These are phyloP conservation scores for Xylaria sp. DNA, from an alignment of 2,329 filamentous ascomycete species.

Conservation along the genomic window DNA sequence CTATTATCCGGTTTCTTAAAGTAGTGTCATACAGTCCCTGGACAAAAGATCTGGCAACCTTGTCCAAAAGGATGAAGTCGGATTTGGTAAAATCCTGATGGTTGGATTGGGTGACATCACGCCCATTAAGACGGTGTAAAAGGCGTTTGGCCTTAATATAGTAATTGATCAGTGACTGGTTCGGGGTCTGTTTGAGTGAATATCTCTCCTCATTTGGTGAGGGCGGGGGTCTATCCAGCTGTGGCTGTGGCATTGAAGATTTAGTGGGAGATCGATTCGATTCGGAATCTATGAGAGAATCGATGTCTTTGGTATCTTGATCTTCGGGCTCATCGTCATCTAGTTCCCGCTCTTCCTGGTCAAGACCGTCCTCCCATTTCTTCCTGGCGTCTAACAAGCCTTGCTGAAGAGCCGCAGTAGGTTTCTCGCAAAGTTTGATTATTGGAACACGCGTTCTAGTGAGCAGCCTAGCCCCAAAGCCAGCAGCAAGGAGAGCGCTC, in stretches of 20 bases:
- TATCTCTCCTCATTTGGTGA: conserved; percentile 37
- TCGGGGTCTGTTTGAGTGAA: conserved; percentile 56
- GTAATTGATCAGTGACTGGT: conserved; percentile 59
- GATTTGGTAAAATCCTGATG: conserved; percentile 54
- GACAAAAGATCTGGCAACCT: conserved; percentile 65
- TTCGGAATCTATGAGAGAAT: conserved; percentile 16
- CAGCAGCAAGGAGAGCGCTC: conserved; percentile 75
- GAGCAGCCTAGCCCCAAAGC: conserved; percentile 80
- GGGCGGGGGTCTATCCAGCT: neutral
- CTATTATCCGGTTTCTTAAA: conserved; percentile 58
- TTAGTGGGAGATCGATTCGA: conserved; percentile 13
- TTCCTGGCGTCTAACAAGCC: conserved; percentile 72
- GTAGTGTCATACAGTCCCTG: conserved; percentile 61
- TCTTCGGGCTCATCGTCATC: conserved; percentile 51
- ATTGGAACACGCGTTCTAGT: conserved; percentile 86
- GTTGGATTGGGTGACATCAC: conserved; percentile 63
- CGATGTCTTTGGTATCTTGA: conserved; percentile 35
- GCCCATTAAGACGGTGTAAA: conserved; percentile 60
- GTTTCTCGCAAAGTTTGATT: conserved; percentile 83
- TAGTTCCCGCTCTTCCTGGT: conserved; percentile 54
- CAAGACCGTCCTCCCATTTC: conserved; percentile 75
- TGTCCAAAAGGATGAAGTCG: conserved; percentile 63
- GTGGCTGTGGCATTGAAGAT: conserved; percentile 30
- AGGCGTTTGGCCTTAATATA: conserved; percentile 61
- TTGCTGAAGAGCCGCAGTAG: conserved; percentile 67